phyloP scores from a whole-genome alignment of 2,329 filamentous ascomycete species.

The Fusarium sp. region DNA sequence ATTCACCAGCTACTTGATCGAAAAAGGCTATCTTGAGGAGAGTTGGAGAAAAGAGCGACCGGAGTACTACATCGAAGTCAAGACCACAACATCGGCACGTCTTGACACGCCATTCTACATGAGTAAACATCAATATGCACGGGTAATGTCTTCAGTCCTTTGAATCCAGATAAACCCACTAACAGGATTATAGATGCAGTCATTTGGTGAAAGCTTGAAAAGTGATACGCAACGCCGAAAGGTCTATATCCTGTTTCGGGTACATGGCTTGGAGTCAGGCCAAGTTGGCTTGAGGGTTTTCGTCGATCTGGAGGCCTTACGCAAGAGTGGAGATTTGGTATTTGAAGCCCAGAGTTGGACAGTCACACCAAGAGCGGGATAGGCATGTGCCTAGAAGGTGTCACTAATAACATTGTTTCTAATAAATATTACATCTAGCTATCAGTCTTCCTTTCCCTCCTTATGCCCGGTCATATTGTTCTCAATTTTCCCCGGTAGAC shows the following conservation, averaged over 20 bases:
- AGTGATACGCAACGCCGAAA: not conserved
- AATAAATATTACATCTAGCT: too few species aligned
- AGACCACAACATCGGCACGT: not conserved
- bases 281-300: not conserved
- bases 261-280: not conserved
- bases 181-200: not conserved
- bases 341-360: not conserved
- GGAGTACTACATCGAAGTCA: not conserved
- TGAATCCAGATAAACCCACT: fast-evolving
- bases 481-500: not conserved
- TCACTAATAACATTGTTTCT: too few species aligned
- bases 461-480: too few species aligned
- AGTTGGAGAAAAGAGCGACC: not conserved
- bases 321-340: not conserved
- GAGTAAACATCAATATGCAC: not conserved
- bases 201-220: not conserved
- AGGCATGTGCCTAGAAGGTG: too few species aligned
- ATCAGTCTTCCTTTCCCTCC: too few species aligned
- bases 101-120: not conserved
- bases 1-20: not conserved
- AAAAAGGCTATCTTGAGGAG: fast-evolving
- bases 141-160: fast-evolving
- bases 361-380: not conserved
- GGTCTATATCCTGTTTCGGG: fast-evolving
- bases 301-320: not conserved